These are phyloP conservation scores for Butyriboletus loyo DNA, from an alignment of 768 basidiomycete genomes.

Conservation along the genomic window DNA sequence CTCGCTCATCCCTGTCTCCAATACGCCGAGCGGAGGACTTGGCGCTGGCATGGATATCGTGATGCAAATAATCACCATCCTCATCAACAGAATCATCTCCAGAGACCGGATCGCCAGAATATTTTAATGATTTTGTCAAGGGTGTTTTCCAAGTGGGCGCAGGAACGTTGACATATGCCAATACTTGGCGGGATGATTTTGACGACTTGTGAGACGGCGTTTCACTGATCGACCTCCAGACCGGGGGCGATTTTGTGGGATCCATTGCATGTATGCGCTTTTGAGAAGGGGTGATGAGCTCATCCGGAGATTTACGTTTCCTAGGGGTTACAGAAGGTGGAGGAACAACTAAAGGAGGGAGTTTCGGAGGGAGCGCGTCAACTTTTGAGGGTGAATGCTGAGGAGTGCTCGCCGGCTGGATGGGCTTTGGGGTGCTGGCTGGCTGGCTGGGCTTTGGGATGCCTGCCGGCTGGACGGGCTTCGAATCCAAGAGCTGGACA, in stretches of 20 bases:
- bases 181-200: slow-evolving; percentile 31
- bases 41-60: slow-evolving; percentile 30
- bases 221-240: slow-evolving; percentile 15
- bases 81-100: slow-evolving; percentile 55
- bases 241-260: slow-evolving; percentile 8
- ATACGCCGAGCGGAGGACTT: slow-evolving; percentile 57
- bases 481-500: slow-evolving; percentile 44
- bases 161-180: slow-evolving; percentile 35
- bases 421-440: slow-evolving; percentile 9
- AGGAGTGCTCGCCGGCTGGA: slow-evolving; percentile 12
- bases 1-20: slow-evolving; percentile 75
- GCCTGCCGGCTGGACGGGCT: slow-evolving; percentile 15
- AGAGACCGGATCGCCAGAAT: slow-evolving; percentile 44
- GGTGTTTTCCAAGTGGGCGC: slow-evolving; percentile 28
- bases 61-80: slow-evolving; percentile 30
- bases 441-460: slow-evolving; percentile 13
- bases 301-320: slow-evolving; percentile 65
- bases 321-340: slow-evolving; percentile 50
- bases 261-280: slow-evolving; percentile 49
- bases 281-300: slow-evolving; percentile 57
- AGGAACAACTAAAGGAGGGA: neutral
- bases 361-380: slow-evolving; percentile 17
- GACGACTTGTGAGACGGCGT: slow-evolving; percentile 27
- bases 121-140: slow-evolving; percentile 18
- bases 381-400: slow-evolving; percentile 15